A percentile compares a stretch with the other conserved stretches of the same genome.
These are phyloP conservation scores for Primulina tabacum DNA, from an alignment of 257 asterid species.

Conservation along the genomic window DNA sequence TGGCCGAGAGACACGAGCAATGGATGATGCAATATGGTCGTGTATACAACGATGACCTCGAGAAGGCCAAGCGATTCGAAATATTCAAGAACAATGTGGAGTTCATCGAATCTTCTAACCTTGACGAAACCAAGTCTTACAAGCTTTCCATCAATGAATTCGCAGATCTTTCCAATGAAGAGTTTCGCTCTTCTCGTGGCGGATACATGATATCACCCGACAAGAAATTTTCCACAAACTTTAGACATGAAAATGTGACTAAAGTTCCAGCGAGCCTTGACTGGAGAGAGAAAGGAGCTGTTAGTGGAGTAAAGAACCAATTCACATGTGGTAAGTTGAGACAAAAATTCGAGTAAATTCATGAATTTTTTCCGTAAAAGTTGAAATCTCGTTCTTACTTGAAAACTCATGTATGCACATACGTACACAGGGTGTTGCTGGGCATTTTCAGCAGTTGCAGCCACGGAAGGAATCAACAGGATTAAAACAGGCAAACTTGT, in stretches of 20 bases:
- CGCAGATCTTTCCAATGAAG: constrained; percentile 20
- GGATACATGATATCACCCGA: constrained; percentile 15
- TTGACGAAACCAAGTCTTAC: not conserved
- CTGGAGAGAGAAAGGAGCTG: constrained; percentile 34
- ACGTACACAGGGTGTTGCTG: constrained; percentile 17
- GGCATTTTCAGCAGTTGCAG: constrained; percentile 28
- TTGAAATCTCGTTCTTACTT: not conserved
- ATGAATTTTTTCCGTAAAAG: no score
- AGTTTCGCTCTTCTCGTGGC: constrained; percentile 9
- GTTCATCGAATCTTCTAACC: constrained; percentile 18
- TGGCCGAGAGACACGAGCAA: constrained; percentile 21
- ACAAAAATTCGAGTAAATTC: not conserved
- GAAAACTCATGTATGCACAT: not conserved
- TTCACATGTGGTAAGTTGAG: constrained; percentile 24
- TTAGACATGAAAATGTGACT: constrained; percentile 20
- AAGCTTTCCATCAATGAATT: constrained; percentile 24
- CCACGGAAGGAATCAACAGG: constrained; percentile 24
- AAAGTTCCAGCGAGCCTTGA: constrained; percentile 19
- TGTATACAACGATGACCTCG: constrained; percentile 13
- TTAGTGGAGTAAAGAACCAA: constrained; percentile 30
- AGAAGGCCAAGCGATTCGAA: constrained; percentile 23
- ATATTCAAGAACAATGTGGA: constrained; percentile 27
- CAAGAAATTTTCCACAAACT: not conserved
- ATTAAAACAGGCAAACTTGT: constrained; percentile 21
- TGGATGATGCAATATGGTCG: constrained; percentile 30